Evolutionary conservation across 75 land plant species (phyloP).

Genomic region (Picea glauca): DNA sequence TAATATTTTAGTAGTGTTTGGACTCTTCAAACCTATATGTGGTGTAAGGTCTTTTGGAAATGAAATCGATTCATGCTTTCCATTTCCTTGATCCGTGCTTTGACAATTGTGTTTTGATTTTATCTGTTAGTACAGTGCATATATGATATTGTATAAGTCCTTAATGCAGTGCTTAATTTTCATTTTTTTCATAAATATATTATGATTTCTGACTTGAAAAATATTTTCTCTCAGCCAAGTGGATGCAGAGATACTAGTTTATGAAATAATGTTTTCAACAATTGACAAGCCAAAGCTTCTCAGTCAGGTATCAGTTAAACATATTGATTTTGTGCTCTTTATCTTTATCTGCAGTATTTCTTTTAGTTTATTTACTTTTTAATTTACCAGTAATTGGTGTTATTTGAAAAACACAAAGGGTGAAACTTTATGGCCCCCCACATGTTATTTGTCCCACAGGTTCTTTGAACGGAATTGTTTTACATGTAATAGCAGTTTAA

Average conservation of each 20-base stretch:
- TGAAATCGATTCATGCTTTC: too few relatives aligned
- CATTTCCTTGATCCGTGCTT: too few relatives aligned
- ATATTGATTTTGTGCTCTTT: not conserved
- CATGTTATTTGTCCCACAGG: too few relatives aligned
- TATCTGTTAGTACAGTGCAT: too few relatives aligned
- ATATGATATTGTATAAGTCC: too few relatives aligned
- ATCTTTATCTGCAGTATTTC: not conserved
- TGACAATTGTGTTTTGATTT: too few relatives aligned
- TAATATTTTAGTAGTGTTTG: too few relatives aligned
- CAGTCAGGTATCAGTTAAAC: conserved; percentile 44
- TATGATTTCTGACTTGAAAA: too few relatives aligned
- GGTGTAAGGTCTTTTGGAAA: too few relatives aligned
- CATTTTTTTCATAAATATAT: too few relatives aligned
- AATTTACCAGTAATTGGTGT: not conserved
- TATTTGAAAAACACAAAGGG: not conserved
- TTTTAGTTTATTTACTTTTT: not conserved
- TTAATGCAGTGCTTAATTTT: too few relatives aligned
- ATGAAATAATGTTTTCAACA: conserved; percentile 75
- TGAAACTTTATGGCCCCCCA: not conserved
- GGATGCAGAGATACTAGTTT: conserved; percentile 15
- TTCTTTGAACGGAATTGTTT: not conserved
- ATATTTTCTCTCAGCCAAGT: conserved; percentile 28
- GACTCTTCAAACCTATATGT: too few relatives aligned
- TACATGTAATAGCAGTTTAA: not conserved
- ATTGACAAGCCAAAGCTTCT: conserved; percentile 77